Evolutionary conservation across 371 early-diverging fungal species (phyloP).

Genomic region (Rhizopus sp.): DNA sequence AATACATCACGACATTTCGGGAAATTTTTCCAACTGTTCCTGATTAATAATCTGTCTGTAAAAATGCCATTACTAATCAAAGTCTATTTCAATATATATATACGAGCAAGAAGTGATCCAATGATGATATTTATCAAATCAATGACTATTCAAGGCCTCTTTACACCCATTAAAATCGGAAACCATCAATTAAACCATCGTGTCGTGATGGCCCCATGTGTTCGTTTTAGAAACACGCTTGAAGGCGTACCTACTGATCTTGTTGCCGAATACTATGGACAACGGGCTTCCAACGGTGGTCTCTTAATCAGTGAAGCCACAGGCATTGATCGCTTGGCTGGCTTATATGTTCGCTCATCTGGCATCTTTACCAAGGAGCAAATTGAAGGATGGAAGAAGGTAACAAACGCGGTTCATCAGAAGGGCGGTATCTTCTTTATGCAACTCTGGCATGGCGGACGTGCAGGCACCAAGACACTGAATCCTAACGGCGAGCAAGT

Average conservation of each 20-base stretch:
- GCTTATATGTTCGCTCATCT: conserved; percentile 32
- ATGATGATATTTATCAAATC: too few species aligned
- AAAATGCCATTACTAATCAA: too few species aligned
- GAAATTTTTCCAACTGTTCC: too few species aligned
- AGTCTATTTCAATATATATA: too few species aligned
- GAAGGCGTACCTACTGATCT: conserved; percentile 39
- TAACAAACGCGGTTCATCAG: conserved; percentile 57
- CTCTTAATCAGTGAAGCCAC: conserved; percentile 59
- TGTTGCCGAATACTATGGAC: conserved; percentile 51
- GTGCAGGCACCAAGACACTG: conserved; percentile 7
- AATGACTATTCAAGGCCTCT: too few species aligned
- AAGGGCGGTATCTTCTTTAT: conserved; percentile 48
- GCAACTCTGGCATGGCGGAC: conserved; percentile 56
- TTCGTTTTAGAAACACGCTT: conserved; percentile 35
- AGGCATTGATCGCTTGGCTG: conserved; percentile 35
- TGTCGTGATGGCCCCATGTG: conserved; percentile 54
- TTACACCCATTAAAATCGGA: conserved; percentile 34
- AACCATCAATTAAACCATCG: conserved; percentile 35
- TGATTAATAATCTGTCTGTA: too few species aligned
- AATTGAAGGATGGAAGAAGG: conserved; percentile 54
- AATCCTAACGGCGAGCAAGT: conserved; percentile 12
- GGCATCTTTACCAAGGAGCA: conserved; percentile 49
- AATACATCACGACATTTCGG: too few species aligned
- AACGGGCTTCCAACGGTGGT: conserved; percentile 55
- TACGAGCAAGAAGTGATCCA: too few species aligned